phyloP scores from a whole-genome alignment of 495 filamentous ascomycete genomes.

The Penicillium chermesinum region DNA sequence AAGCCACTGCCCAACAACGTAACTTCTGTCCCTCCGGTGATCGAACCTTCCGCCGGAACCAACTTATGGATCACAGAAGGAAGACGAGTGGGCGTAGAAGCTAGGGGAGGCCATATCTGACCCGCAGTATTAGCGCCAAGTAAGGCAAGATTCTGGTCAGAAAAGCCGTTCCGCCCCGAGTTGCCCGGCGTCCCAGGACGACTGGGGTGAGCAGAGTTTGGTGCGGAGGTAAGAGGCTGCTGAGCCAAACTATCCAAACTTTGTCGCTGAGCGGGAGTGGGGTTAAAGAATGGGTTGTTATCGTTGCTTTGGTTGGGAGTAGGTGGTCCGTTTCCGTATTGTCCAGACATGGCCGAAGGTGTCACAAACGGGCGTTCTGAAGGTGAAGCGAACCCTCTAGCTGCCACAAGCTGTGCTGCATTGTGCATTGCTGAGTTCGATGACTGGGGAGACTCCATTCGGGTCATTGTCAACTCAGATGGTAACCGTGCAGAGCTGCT shows the following conservation, averaged over 20 bases:
- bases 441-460: conserved; percentile 53
- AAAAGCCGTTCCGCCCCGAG: conserved; percentile 42
- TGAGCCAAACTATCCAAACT: conserved; percentile 55
- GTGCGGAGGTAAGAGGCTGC: conserved; percentile 59
- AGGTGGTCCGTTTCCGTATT: conserved; percentile 55
- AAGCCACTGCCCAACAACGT: conserved; percentile 78
- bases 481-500: conserved; percentile 64
- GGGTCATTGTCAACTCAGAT: conserved; percentile 72
- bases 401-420: conserved; percentile 35
- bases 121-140: conserved; percentile 31
- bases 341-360: conserved; percentile 41
- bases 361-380: conserved; percentile 44
- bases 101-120: conserved; percentile 38
- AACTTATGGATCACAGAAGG: conserved; percentile 67
- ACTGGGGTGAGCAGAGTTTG: conserved; percentile 56
- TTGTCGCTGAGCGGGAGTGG: conserved; percentile 40
- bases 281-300: conserved; percentile 48
- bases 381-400: conserved; percentile 41
- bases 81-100: conserved; percentile 35
- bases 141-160: conserved; percentile 32
- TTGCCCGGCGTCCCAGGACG: conserved; percentile 40
- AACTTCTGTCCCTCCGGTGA: conserved; percentile 78
- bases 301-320: conserved; percentile 55
- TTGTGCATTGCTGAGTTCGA: conserved; percentile 28
- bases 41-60: conserved; percentile 76